phyloP scores from a whole-genome alignment of 2,329 filamentous ascomycete species.

The Aspergillus neoniger region DNA sequence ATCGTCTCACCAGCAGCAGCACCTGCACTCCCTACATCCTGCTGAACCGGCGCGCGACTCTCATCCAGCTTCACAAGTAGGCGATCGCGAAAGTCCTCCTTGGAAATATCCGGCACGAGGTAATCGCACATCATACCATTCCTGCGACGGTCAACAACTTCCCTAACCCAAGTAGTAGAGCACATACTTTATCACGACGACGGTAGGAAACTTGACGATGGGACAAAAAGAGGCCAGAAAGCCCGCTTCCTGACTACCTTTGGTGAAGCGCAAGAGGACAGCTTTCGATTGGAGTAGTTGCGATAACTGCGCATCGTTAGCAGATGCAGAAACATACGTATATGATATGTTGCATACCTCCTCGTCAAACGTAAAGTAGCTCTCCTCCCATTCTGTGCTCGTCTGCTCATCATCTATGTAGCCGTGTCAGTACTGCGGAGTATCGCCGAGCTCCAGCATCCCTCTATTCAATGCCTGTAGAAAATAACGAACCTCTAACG shows the following conservation, averaged over 20 bases:
- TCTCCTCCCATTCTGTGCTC: constrained; percentile 71
- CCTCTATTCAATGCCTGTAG: not conserved
- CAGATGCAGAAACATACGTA: not conserved
- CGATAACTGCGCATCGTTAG: constrained; percentile 50
- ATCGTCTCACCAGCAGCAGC: constrained; percentile 6
- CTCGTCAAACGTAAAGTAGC: constrained; percentile 59
- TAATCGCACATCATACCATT: constrained; percentile 79
- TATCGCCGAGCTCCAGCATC: constrained; percentile 7
- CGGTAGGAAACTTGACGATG: constrained; percentile 72
- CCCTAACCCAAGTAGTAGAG: not conserved
- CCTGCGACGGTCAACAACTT: constrained; percentile 41
- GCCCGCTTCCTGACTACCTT: constrained; percentile 76
- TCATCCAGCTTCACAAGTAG: constrained; percentile 50
- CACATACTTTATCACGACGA: constrained; percentile 73
- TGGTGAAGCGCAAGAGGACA: constrained; percentile 68
- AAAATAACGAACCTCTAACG: constrained; percentile 64
- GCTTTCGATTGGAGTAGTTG: constrained; percentile 62
- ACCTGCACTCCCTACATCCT: constrained; percentile 7
- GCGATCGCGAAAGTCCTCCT: constrained; percentile 66
- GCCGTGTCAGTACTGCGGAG: constrained; percentile 12
- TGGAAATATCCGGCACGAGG: constrained; percentile 64
- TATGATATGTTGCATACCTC: constrained; percentile 40
- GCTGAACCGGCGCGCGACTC: constrained; percentile 6
- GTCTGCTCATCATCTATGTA: constrained; percentile 66
- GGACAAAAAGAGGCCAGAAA: constrained; percentile 83